phyloP scores from a whole-genome alignment of 1,284 basidiomycete species.

The Moesziomyces globuligerus region DNA sequence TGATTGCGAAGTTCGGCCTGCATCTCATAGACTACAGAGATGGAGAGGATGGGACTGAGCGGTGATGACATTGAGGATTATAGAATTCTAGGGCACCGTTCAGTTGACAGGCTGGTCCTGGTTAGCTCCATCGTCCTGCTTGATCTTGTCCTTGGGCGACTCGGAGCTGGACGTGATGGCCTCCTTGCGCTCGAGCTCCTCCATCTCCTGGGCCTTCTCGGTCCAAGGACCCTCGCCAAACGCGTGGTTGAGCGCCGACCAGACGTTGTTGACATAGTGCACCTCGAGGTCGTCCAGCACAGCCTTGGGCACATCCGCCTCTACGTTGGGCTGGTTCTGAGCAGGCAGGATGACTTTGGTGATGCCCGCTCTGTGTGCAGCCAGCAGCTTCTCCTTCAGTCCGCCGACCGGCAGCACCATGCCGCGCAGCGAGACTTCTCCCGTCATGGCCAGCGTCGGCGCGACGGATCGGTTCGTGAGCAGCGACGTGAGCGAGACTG shows the following conservation, averaged over 20 bases:
- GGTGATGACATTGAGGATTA: slow-evolving; percentile 10
- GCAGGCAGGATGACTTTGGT: slow-evolving; percentile 63
- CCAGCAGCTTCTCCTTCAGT: slow-evolving; percentile 66
- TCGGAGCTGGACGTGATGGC: slow-evolving; percentile 1
- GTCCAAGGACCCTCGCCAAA: slow-evolving; percentile 65
- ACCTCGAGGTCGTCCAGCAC: slow-evolving; percentile 64
- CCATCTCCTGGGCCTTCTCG: slow-evolving; percentile 55
- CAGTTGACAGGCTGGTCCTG: slow-evolving; percentile 56
- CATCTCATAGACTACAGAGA: neutral
- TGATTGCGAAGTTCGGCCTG: too few relatives aligned
- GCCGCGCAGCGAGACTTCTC: slow-evolving; percentile 65
- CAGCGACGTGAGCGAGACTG: slow-evolving; percentile 88
- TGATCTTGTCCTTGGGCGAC: slow-evolving; percentile 27
- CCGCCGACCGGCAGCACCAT: slow-evolving; percentile 66
- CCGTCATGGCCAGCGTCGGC: slow-evolving; percentile 66
- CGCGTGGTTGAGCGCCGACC: slow-evolving; percentile 63
- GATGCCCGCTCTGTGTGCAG: slow-evolving; percentile 64
- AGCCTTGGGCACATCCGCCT: slow-evolving; percentile 64
- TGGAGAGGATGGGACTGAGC: slow-evolving; percentile 7
- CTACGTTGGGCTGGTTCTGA: slow-evolving; percentile 65
- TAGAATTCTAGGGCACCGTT: neutral
- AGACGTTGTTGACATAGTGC: slow-evolving; percentile 66
- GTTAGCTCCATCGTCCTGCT: slow-evolving; percentile 42
- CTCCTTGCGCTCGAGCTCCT: slow-evolving; percentile 46
- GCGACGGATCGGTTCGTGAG: slow-evolving; percentile 70